phyloP scores from a whole-genome alignment of 1,139 yeast species.

The Chernovozyma sophiae-reginae region DNA sequence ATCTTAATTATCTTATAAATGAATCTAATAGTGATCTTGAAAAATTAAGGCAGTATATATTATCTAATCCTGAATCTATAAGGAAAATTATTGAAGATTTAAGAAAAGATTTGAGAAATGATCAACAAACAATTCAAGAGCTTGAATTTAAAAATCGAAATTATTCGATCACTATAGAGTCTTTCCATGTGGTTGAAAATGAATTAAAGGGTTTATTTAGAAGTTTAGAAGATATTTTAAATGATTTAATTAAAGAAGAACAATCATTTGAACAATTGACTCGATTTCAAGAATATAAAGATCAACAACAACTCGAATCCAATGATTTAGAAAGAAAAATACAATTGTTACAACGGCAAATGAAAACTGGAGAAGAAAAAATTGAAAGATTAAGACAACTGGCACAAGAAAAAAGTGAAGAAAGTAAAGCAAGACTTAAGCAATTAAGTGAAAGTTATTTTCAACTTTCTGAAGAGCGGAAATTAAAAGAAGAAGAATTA shows the following conservation, averaged over 20 bases:
- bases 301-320: conserved; percentile 40
- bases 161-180: conserved; percentile 52
- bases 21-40: conserved; percentile 60
- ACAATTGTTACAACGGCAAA: conserved; percentile 49
- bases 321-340: conserved; percentile 49
- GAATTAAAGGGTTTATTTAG: conserved; percentile 51
- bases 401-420: conserved; percentile 42
- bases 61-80: conserved; percentile 58
- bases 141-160: conserved; percentile 50
- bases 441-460: conserved; percentile 46
- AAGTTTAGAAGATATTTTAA: conserved; percentile 54
- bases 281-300: conserved; percentile 44
- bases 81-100: conserved; percentile 55
- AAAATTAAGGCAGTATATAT: conserved; percentile 54
- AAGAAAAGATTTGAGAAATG: conserved; percentile 41
- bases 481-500: conserved; percentile 49
- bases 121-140: conserved; percentile 34
- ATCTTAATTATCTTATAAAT: conserved; percentile 47
- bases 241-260: conserved; percentile 48
- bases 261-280: conserved; percentile 35
- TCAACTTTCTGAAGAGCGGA: conserved; percentile 46
- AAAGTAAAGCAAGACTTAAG: conserved; percentile 42
- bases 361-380: conserved; percentile 52
- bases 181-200: conserved; percentile 52
- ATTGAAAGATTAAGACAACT: conserved; percentile 46